These are phyloP conservation scores for Thraustochytrium striatum DNA, from an alignment of 352 stramenopile genomes.

Conservation along the genomic window DNA sequence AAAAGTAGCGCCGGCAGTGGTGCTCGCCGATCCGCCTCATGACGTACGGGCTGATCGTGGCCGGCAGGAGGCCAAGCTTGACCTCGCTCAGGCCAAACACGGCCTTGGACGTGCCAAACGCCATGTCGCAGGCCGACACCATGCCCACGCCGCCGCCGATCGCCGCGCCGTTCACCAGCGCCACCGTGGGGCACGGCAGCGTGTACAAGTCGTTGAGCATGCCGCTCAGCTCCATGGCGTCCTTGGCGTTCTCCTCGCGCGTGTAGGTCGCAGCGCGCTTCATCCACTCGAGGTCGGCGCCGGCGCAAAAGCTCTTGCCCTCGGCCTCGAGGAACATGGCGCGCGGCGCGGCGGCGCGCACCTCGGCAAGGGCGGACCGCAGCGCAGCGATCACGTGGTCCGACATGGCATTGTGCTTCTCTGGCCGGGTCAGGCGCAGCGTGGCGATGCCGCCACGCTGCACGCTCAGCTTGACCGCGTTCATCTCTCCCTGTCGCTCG, in stretches of 20 bases:
- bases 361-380: not conserved
- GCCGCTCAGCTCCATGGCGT: slow-evolving; percentile 47
- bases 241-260: slow-evolving; percentile 28
- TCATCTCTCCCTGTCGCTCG: too few relatives aligned
- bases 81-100: slow-evolving; percentile 45
- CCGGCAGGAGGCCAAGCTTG: slow-evolving; percentile 47
- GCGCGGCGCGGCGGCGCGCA: slow-evolving; percentile 4
- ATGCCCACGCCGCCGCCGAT: slow-evolving; percentile 41
- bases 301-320: slow-evolving; percentile 46
- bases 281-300: slow-evolving; percentile 47
- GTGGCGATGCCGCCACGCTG: slow-evolving; percentile 10
- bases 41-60: slow-evolving; percentile 44
- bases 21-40: slow-evolving; percentile 6
- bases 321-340: slow-evolving; percentile 19
- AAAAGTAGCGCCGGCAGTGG: slow-evolving; percentile 33
- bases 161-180: slow-evolving; percentile 29
- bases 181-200: slow-evolving; percentile 38
- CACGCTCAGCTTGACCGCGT: not conserved
- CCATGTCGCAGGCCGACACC: slow-evolving; percentile 40
- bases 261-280: slow-evolving; percentile 20
- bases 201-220: slow-evolving; percentile 39
- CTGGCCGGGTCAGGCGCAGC: slow-evolving; percentile 29
- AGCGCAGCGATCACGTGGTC: slow-evolving; percentile 39
- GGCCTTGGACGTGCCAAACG: slow-evolving; percentile 12
- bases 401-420: slow-evolving; percentile 44